Base-by-base conservation (phyloP, 371 early-diverging fungal species). In the Apophysomyces variabilis region DNA sequence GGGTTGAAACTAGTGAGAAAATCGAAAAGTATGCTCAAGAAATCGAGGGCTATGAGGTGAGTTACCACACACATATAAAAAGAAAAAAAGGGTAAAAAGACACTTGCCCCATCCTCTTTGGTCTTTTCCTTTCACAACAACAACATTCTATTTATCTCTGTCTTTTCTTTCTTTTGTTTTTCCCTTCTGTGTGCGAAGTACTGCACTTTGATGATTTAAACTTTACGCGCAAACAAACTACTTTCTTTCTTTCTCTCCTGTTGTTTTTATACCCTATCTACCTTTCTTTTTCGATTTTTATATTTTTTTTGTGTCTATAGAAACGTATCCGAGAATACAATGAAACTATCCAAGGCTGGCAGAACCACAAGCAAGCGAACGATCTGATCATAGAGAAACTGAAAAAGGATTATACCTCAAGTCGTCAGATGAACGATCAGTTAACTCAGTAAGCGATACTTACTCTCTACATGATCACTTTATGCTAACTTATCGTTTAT, bases 11-110 rank as follows among this genome's bases (percentile, higher is more conserved):
- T 4, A 71, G 45, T 9, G 58, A 71, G 11, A 64, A 71, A 11
- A 57, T 70, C 36, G 62, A 67, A n/a, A 58, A 66, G 21, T 65
- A 70, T 38, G 76, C 73, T 54, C 32, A 60, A 21, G 64, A 70
- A 18, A 66, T 80, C 61, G 73, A 76, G 69, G 76, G 68, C 56
- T 78, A 78, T 58, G 75, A 80, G 76, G 81, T 80, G 60, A 64
- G 65, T 58, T 37, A 32, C 46, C 32, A 26, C 3, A 26, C 26
- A 26, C 32, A 26, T 26, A 16, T 56, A 32, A 36, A 21, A 56
- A 21, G 36, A 60, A 58, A 62, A 47, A 63, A 39, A 32, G 13
- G 50, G 18, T 36, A 60, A 58, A 62, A 47, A 63, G 45, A 32
- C 18, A 44, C 39, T 44, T 63, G 56, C 57, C 39, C 50, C 47